These are phyloP conservation scores for Leishmania gerbilli DNA, from an alignment of 208 protist species.

Conservation along the genomic window DNA sequence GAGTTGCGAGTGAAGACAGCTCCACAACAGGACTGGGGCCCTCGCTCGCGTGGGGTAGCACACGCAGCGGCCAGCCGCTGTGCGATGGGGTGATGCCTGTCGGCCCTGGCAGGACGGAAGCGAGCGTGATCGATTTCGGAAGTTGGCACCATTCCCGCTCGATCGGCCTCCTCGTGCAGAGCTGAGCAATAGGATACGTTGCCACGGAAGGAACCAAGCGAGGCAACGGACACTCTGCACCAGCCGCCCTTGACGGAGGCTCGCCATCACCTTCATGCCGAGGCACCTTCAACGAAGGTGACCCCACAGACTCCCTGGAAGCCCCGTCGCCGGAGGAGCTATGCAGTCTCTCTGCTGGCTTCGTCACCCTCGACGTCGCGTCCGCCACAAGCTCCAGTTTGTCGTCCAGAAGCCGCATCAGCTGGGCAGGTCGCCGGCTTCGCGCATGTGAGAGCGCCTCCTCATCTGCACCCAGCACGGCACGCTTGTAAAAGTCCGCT, in stretches of 20 bases:
- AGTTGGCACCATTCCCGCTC: constrained; percentile 22
- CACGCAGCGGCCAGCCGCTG: constrained; percentile 23
- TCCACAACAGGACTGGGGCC: neutral
- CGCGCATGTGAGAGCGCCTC: constrained; percentile 4
- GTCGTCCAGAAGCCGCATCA: constrained; percentile 27
- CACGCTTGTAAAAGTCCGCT: neutral
- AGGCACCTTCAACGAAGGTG: neutral
- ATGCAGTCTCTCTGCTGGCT: neutral
- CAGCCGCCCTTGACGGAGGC: neutral
- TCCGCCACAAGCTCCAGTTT: neutral
- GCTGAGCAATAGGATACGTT: neutral
- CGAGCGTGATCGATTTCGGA: constrained; percentile 12
- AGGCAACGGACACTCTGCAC: neutral
- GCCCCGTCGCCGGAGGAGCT: neutral
- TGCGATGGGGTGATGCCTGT: neutral
- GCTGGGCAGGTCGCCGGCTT: constrained; percentile 10
- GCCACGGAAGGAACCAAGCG: neutral
- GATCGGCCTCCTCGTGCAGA: constrained; percentile 9
- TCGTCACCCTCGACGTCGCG: neutral
- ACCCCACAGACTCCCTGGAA: neutral
- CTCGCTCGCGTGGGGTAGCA: neutral
- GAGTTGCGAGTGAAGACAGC: constrained; percentile 13
- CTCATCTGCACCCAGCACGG: neutral
- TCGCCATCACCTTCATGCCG: neutral
- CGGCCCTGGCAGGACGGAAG: constrained; percentile 9